phyloP scores from a whole-genome alignment of 306 rosid species.

The Cucurbita argyrosperma region DNA sequence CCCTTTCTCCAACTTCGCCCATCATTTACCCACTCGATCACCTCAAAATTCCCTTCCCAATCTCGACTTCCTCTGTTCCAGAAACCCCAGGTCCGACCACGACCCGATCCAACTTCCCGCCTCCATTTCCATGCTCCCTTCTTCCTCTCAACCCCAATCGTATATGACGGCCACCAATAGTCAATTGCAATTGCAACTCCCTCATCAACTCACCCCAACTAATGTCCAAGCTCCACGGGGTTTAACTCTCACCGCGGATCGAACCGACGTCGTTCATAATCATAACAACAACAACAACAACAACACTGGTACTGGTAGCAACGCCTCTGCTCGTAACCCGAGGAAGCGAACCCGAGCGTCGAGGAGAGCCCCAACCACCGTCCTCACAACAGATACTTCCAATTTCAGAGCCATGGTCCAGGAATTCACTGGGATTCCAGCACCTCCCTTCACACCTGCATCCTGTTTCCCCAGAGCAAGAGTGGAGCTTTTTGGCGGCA shows the following conservation, averaged over 20 bases:
- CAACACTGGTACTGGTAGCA: background rate
- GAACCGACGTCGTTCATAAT: background rate
- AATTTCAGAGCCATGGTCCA: slow-evolving; percentile 99
- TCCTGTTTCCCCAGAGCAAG: slow-evolving; percentile 54
- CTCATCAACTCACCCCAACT: background rate
- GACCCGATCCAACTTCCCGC: slow-evolving; percentile 10
- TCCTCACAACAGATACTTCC: slow-evolving; percentile 71
- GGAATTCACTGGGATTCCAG: slow-evolving; percentile 94
- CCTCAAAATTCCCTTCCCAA: slow-evolving; percentile 11
- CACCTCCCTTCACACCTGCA: slow-evolving; percentile 56
- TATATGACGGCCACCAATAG: slow-evolving; percentile 6
- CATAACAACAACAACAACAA: background rate
- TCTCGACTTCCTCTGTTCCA: slow-evolving; percentile 48
- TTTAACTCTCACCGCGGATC: background rate
- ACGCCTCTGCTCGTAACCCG: slow-evolving; percentile 42
- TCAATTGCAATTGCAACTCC: background rate
- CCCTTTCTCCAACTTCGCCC: slow-evolving; percentile 46
- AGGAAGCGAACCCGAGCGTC: slow-evolving; percentile 89
- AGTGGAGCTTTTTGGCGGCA: slow-evolving; percentile 50
- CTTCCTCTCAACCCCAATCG: background rate
- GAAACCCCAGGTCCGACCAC: slow-evolving; percentile 16
- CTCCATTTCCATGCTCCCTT: slow-evolving; percentile 6
- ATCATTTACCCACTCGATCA: slow-evolving; percentile 25
- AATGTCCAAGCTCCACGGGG: background rate
- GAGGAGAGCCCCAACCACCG: slow-evolving; percentile 90